Conservation (phyloP, 768 basidiomycete species). For the Boletus tomentosulus region DNA sequence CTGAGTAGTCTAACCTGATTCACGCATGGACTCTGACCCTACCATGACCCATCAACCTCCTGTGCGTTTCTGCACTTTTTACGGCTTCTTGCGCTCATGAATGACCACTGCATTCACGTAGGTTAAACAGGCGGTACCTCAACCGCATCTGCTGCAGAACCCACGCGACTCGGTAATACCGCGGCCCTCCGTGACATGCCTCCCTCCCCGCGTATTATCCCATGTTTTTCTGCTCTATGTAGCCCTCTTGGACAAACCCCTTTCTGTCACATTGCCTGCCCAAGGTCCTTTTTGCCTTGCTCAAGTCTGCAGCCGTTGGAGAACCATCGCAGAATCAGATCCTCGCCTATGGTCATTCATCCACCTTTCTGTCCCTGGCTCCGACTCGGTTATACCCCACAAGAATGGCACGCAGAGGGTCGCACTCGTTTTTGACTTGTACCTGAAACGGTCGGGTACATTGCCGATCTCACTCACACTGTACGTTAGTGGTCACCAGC, state of each 20-base stretch:
- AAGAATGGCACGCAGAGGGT: neutral
- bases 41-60: no score
- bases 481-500: slow-evolving; percentile 9
- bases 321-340: slow-evolving; percentile 2
- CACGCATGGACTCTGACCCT: no score
- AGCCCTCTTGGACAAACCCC: neutral
- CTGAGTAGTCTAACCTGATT: no score
- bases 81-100: no score
- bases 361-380: slow-evolving; percentile 10
- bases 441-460: slow-evolving; percentile 10
- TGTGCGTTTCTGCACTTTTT: no score
- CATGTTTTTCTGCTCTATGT: no score
- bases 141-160: no score
- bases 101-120: no score
- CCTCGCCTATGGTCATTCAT: slow-evolving; percentile 22
- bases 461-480: slow-evolving; percentile 15
- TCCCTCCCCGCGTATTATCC: no score
- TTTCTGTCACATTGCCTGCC: neutral
- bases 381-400: neutral
- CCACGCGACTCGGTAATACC: no score
- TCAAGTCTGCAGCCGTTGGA: slow-evolving; percentile 21
- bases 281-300: slow-evolving; percentile 11
- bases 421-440: neutral
- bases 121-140: no score
- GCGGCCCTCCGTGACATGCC: no score